Evolutionary conservation across 371 early-diverging fungal genomes (phyloP), one percentile per base, ranked within the genome.

Genomic region (Quaeritorhiza haematococci): DNA sequence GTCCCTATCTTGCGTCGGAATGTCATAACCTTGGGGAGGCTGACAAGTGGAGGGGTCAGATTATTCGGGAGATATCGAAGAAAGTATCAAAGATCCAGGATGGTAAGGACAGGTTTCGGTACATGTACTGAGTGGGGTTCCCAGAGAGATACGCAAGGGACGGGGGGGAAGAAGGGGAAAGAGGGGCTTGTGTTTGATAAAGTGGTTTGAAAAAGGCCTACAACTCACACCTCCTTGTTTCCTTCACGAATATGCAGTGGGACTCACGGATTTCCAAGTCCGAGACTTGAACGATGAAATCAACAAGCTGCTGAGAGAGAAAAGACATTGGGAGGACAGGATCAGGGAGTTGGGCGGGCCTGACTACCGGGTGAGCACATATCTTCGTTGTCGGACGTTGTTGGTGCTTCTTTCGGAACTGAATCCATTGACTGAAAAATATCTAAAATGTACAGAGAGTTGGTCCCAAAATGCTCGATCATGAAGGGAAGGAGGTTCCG

Each of bases 241-340:
- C 54, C 55, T 51, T 21, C 2, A 24, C 10, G n/a, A 7, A 4
- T 19, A 15, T 56, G 19, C 68, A 91, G 90, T 80, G 33, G 79
- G 84, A 33, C 65, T 96, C 50, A 86, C 89, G 29, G 96, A 94
- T 55, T 84, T 84, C 57, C 93, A 94, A 69, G 84, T 97, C 51
- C 82, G 96, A 41, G 96, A 96, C 64, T 68, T 93, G 54, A 97
- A 97, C 71, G 98, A 97, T 67, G 88, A 89, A 33, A 93, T 97
- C 76, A 97, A 97, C 75, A 91, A 90, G 69, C 69, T 88, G 41
- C 76, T 96, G 68, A 80, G 93, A 34, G 92, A 93, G 64, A 95
- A 95, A 68, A 76, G 85, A 50, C 84, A 85, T 48, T 97, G 96
- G 98, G 98, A 97, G 61, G 73, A 80, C 53, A 82, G 91, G 56